These are phyloP conservation scores for Didymella glomerata DNA, from an alignment of 2,329 filamentous ascomycete species.

Conservation along the genomic window DNA sequence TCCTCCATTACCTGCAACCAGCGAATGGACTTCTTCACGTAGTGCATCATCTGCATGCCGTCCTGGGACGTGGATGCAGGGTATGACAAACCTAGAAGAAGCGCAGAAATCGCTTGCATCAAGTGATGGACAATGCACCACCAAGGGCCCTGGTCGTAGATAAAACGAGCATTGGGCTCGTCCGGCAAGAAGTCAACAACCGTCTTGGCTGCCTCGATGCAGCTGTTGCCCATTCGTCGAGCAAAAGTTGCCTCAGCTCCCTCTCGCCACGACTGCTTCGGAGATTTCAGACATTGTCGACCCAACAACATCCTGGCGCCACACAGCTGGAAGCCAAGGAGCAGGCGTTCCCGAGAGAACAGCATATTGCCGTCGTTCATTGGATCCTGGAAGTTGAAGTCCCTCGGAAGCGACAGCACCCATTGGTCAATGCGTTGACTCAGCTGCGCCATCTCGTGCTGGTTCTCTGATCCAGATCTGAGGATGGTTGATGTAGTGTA, in stretches of 20 bases:
- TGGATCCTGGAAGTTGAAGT: slow-evolving; percentile 40
- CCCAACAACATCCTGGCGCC: slow-evolving; percentile 54
- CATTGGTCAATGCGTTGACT: slow-evolving; percentile 47
- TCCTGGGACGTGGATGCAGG: slow-evolving; percentile 32
- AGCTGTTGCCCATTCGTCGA: slow-evolving; percentile 44
- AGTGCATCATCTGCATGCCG: slow-evolving; percentile 30
- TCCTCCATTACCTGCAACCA: slow-evolving; percentile 50
- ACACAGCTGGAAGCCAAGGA: slow-evolving; percentile 48
- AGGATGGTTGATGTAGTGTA: slow-evolving; percentile 49
- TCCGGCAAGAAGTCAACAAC: slow-evolving; percentile 50
- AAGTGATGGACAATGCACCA: slow-evolving; percentile 53
- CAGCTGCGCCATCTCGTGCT: slow-evolving; percentile 46
- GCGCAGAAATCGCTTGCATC: slow-evolving; percentile 52
- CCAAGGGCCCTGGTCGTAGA: slow-evolving; percentile 52
- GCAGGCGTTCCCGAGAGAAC: slow-evolving; percentile 39
- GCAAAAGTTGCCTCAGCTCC: slow-evolving; percentile 38
- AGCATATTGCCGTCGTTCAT: neutral
- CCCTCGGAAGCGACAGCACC: slow-evolving; percentile 39
- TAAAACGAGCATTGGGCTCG: slow-evolving; percentile 35
- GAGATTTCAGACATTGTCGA: slow-evolving; percentile 48
- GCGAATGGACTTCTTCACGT: slow-evolving; percentile 42
- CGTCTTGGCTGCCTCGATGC: slow-evolving; percentile 50
- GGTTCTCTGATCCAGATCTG: slow-evolving; percentile 45
- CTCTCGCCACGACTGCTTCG: slow-evolving; percentile 33
- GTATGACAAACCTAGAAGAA: slow-evolving; percentile 51